Conservation (phyloP, 257 asterid genomes). For the Catharanthus roseus region DNA sequence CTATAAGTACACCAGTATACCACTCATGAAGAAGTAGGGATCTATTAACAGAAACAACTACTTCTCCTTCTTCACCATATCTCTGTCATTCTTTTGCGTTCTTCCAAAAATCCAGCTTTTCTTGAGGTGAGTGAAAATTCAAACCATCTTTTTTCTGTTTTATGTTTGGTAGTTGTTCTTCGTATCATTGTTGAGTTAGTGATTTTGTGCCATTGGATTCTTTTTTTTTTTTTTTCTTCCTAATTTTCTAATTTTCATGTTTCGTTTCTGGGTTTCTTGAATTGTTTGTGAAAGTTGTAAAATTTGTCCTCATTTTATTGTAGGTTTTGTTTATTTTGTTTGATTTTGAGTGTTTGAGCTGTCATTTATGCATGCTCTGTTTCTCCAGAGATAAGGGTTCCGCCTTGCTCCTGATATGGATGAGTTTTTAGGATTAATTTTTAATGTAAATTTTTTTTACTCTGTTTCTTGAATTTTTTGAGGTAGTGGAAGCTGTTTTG, state of each 20-base stretch:
- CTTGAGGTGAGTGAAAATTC: conserved; percentile 1
- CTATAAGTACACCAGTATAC: background rate
- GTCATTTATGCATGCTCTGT: background rate
- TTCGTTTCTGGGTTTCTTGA: background rate
- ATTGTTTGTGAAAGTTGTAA: background rate
- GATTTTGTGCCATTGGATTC: conserved; percentile 1
- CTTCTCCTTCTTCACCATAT: background rate
- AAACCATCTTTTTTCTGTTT: background rate
- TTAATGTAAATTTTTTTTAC: background rate
- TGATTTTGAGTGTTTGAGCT: conserved; percentile 9
- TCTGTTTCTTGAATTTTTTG: background rate
- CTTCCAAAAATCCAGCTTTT: background rate
- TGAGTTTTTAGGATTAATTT: background rate
- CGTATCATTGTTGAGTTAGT: background rate
- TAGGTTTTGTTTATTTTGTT: background rate
- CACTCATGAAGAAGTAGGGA: background rate
- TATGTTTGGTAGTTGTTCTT: background rate
- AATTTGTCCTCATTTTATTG: background rate
- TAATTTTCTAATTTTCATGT: background rate
- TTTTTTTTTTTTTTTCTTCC: background rate
- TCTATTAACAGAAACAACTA: background rate
- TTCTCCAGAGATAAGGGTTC: background rate
- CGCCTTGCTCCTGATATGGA: background rate
- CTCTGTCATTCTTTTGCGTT: background rate
- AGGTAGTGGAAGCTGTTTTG: background rate